phyloP scores from a whole-genome alignment of 75 land plant species.

The Pinus tabuliformis region DNA sequence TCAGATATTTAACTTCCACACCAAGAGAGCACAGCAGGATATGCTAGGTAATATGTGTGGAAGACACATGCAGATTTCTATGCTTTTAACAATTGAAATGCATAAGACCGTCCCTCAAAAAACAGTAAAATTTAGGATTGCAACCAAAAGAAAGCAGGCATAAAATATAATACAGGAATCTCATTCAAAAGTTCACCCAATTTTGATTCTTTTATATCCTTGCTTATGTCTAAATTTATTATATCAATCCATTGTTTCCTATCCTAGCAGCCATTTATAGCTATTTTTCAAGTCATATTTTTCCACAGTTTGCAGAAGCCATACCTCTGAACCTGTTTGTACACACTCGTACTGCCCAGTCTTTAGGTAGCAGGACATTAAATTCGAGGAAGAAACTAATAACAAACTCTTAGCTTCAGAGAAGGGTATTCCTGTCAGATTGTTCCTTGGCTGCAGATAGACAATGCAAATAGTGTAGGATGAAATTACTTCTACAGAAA shows the following conservation, averaged over 20 bases:
- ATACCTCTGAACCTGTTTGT: conserved; percentile 80
- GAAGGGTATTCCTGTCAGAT: conserved; percentile 37
- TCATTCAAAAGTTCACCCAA: background rate
- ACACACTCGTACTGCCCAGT: conserved; percentile 72
- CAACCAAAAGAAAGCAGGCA: background rate
- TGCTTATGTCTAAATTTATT: background rate
- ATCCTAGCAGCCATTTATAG: background rate
- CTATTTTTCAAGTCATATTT: background rate
- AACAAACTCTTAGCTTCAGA: conserved; percentile 43
- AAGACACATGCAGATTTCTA: background rate
- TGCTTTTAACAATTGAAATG: background rate
- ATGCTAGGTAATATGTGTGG: background rate
- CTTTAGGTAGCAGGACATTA: conserved; percentile 97
- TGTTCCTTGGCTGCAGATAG: conserved; percentile 67
- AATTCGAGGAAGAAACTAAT: conserved; percentile 78
- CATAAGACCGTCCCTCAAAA: background rate
- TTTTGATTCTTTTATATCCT: background rate
- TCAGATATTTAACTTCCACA: background rate
- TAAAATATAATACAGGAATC: background rate
- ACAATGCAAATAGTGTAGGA: background rate
- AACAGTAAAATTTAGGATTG: background rate
- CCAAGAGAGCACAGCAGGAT: background rate
- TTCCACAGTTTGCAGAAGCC: background rate
- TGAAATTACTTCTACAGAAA: too few relatives aligned
- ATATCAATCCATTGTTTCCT: background rate